A percentile compares a stretch with the other conserved stretches of the same genome.
These are phyloP conservation scores for Xylariomycetidae sp. DNA, from an alignment of 2,329 filamentous ascomycete species.

Conservation along the genomic window DNA sequence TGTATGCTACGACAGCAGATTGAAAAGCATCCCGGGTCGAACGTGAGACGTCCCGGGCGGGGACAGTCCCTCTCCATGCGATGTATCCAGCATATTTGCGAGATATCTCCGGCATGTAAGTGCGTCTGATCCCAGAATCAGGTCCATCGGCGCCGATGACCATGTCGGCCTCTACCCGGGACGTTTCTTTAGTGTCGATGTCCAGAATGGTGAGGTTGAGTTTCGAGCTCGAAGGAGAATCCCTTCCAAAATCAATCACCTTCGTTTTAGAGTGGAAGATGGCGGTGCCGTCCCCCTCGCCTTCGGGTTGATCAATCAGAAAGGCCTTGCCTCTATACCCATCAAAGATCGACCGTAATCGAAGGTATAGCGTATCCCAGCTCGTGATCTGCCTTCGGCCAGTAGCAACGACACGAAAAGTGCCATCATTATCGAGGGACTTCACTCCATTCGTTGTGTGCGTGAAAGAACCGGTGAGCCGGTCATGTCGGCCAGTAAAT, in stretches of 20 bases:
- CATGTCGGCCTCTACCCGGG: conserved; percentile 2
- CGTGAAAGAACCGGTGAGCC: background rate
- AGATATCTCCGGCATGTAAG: conserved; percentile 5
- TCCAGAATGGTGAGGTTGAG: background rate
- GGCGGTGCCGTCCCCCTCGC: conserved; percentile 1
- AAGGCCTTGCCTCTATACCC: conserved; percentile 6
- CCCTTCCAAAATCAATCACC: background rate
- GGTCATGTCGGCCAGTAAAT: conserved; percentile 5
- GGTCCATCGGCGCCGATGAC: conserved; percentile 11
- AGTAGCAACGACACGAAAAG: background rate
- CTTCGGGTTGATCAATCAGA: background rate
- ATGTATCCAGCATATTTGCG: conserved; percentile 10
- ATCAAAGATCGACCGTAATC: conserved; percentile 11
- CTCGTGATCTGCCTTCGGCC: conserved; percentile 5
- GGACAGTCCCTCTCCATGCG: conserved; percentile 11
- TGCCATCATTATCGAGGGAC: background rate
- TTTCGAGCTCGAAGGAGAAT: background rate
- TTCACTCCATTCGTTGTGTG: conserved; percentile 2
- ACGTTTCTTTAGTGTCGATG: background rate
- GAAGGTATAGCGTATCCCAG: conserved; percentile 10
- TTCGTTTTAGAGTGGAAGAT: background rate
- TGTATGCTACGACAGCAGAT: background rate
- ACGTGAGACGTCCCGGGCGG: conserved; percentile 4
- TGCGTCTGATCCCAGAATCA: conserved; percentile 5
- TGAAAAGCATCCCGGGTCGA: conserved; percentile 3